phyloP scores from a whole-genome alignment of 345 rosid species.

The Carallia brachiata region DNA sequence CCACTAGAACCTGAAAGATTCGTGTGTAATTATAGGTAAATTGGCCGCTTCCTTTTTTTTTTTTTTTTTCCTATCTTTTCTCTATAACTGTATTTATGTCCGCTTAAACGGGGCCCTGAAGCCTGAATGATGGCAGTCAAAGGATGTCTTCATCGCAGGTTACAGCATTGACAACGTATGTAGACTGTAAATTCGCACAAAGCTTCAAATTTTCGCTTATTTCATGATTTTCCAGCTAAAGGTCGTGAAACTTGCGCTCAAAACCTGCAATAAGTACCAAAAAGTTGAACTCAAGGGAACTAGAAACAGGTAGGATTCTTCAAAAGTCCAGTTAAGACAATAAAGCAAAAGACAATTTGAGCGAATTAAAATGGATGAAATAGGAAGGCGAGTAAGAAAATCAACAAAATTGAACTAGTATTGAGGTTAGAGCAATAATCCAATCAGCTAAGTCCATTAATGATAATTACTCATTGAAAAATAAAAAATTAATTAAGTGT shows the following conservation, averaged over 20 bases:
- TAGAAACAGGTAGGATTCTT: not conserved
- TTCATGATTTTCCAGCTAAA: constrained; percentile 8
- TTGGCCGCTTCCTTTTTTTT: constrained; percentile 9
- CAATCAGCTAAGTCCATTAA: too few species aligned
- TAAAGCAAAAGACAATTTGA: too few species aligned
- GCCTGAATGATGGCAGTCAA: not conserved
- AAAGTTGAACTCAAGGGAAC: not conserved
- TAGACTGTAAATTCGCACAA: constrained; percentile 30
- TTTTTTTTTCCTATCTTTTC: not conserved
- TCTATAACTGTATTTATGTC: constrained; percentile 10
- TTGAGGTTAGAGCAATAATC: too few species aligned
- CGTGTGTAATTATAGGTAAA: constrained; percentile 40
- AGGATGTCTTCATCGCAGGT: constrained; percentile 9
- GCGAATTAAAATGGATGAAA: too few species aligned
- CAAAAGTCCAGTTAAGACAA: constrained; percentile 16
- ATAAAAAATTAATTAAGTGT: too few species aligned
- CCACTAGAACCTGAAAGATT: constrained; percentile 63
- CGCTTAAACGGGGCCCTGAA: constrained; percentile 17
- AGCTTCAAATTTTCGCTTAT: constrained; percentile 25
- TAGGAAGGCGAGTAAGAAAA: not conserved
- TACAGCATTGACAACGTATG: constrained; percentile 9
- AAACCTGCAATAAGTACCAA: too few species aligned
- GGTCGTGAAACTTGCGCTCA: too few species aligned
- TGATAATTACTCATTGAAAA: too few species aligned
- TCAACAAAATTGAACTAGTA: not conserved